Evolutionary conservation across 257 asterid genomes (phyloP), one percentile per base, ranked within the genome.

Genomic region (Parsonsia alboflavescens): DNA sequence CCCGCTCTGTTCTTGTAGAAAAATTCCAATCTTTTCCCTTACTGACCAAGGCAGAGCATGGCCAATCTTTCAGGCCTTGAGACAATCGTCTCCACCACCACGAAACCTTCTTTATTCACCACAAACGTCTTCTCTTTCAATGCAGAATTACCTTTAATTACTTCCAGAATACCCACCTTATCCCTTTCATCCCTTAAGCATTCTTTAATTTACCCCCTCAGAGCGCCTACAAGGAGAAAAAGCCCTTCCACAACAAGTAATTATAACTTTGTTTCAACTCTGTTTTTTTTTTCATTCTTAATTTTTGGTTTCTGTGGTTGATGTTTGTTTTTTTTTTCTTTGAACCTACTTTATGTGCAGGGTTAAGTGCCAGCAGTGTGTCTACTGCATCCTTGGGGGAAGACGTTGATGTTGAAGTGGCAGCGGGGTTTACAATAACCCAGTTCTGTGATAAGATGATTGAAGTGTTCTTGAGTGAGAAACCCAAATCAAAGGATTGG

Each of bases 401-500:
- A 73, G 84, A 82, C 77, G 85, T 73, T n/a, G 96, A 86, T 16
- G 83, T 76, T 42, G 87, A 88, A 82, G 80, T 93, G 82, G 96
- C 97, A 19, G 88, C 88, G 15, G 98, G 98, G 45, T 82, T 77
- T 80, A 91, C 98, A 49, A 84, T 89, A 53, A 91, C 96, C 78
- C 89, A 89, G 26, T 88, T 93, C 70, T 88, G 96, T 71, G 98
- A 93, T 75, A 93, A 87, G 84, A 78, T 93, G n/a, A 93, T 93
- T 76, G 96, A 89, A 46, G 80, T 91, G 72, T 93, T 93, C 83
- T 41, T 91, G 84, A 76, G 85, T 82, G 96, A 93, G 92, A 93
- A 91, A 73, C 96, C 96, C 66, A 91, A 88, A 83, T 77, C 96
- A 53, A 91, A 84, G 72, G 92, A 93, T 61, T 93, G 98, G 98